Evolutionary conservation across 1,284 basidiomycete genomes (phyloP), one percentile per base, ranked within the genome.

Genomic region (Moesziomyces aphidis): DNA sequence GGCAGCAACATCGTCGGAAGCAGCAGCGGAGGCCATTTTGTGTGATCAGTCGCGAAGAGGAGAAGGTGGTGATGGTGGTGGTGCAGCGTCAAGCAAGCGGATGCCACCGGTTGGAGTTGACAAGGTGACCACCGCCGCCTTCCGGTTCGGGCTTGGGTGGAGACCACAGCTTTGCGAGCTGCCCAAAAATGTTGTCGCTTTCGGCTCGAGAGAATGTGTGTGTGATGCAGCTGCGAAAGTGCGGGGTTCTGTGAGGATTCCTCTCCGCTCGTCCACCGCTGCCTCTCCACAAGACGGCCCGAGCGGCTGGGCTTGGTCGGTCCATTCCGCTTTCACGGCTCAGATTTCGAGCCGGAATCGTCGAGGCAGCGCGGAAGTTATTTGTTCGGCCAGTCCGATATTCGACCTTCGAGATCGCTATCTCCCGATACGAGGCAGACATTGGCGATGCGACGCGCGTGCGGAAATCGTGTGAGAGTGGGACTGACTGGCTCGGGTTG

Each of bases 1-100:
- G 36, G 67, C 53, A 44, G 63, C 67, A 23, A 75, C 47, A n/a
- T 75, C 73, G 47, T 75, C 67, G 13, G 50, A 50, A 11, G 39
- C 39, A 42, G 39, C 39, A 52, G 49, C 42, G 5, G 53, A 23
- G 11, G 65, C 55, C 55, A 61, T 65, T 9, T 42, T 62, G 24
- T 42, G 39, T 42, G 13, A 8, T 7, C 5, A 9, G 10, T 34
- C 31, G 31, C 31, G 31, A 34, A 13, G 31, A 34, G 31, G 31
- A 34, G 17, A 5, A 19, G 17, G 36, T 54, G 17, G 23, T 26
- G 34, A 5, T 28, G 49, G 28, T 36, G 52, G 19, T 50, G 39
- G 2, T 39, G 11, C 36, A 42, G 19, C 17, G 26, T 6, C 26
- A 28, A 28, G 26, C 19, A 42, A 19, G 17, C 17, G 39, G 39